A percentile compares a stretch with the other conserved stretches of the same genome.
These are phyloP conservation scores for Veloboletus limbatus DNA, from an alignment of 1,284 basidiomycete species.

Conservation along the genomic window DNA sequence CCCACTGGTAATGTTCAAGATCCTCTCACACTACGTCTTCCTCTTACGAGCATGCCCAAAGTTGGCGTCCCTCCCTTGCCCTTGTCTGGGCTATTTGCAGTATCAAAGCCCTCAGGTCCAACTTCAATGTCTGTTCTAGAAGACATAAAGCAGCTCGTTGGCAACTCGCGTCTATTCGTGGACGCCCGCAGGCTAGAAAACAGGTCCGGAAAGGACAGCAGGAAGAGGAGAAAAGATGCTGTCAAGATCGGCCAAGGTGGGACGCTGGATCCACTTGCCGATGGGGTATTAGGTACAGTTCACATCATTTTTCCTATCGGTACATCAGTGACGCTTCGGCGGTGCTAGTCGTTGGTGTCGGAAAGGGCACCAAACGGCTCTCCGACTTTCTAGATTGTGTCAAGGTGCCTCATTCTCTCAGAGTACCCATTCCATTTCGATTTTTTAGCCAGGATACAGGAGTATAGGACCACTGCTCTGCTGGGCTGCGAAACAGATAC, in stretches of 20 bases:
- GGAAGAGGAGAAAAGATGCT: conserved; percentile 41
- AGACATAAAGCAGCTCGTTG: conserved; percentile 78
- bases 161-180: conserved; percentile 80
- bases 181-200: conserved; percentile 52
- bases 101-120: conserved; percentile 84
- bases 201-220: conserved; percentile 39
- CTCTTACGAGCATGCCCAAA: conserved; percentile 58
- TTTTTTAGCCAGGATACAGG: conserved; percentile 46
- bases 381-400: conserved; percentile 85
- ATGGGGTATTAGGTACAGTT: conserved; percentile 77
- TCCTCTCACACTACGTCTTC: background rate
- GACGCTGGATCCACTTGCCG: conserved; percentile 96
- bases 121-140: conserved; percentile 92
- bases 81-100: conserved; percentile 77
- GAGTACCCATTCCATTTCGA: conserved; percentile 8
- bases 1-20: too few relatives aligned
- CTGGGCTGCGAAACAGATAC: conserved; percentile 94
- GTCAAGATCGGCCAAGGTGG: conserved; percentile 91
- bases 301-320: conserved; percentile 8
- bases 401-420: conserved; percentile 57
- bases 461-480: conserved; percentile 89
- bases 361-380: conserved; percentile 88
- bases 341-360: conserved; percentile 80
- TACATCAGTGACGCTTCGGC: conserved; percentile 9
- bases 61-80: conserved; percentile 51